Evolutionary conservation across 345 rosid genomes (phyloP), one percentile per base, ranked within the genome.

Genomic region (Ceriops decandra): DNA sequence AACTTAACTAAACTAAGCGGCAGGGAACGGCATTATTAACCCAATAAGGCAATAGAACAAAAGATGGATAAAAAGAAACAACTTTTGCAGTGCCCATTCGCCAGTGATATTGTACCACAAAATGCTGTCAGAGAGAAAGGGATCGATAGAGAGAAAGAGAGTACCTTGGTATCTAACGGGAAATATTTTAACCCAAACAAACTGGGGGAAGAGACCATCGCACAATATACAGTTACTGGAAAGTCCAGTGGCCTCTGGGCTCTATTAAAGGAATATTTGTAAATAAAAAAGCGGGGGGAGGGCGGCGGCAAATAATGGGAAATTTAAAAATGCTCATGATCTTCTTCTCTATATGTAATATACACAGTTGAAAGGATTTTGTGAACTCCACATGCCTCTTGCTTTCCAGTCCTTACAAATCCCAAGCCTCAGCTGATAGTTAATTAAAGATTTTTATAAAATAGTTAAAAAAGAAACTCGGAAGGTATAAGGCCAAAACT

Each of bases 11-110:
- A 68, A 80, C 36, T 33, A 70, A 78, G 71, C 79, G 63, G 81
- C 77, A 73, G 72, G 17, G 62, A 75, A 28, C 71, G 79, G 52
- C 67, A 68, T 77, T 42, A 42, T 42, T 76, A 82, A 77, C 81
- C 84, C 76, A 67, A 76, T 85, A 80, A 70, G 81, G 79, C 72
- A 74, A 72, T 68, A 36, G 62, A 72, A 72, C 67, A 57, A 72
- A 69, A 72, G 53, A 71, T 53, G 72, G 60, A 56, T 11, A 36
- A 32, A 58, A 28, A 42, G 53, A 21, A 63, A 65, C 46, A 66
- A 57, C 78, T 60, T 68, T 57, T 42, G 22, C 60, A 62, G 20
- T 68, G 57, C 69, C 69, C 82, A 68, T 64, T 32, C 68, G 69
- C 69, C 70, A 74, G 70, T 60, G 27, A 57, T 17, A 57, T 42